A percentile compares a stretch with the other conserved stretches of the same genome.
These are phyloP conservation scores for Ogataea pilisensis DNA, from an alignment of 805 yeast genomes.

Conservation along the genomic window DNA sequence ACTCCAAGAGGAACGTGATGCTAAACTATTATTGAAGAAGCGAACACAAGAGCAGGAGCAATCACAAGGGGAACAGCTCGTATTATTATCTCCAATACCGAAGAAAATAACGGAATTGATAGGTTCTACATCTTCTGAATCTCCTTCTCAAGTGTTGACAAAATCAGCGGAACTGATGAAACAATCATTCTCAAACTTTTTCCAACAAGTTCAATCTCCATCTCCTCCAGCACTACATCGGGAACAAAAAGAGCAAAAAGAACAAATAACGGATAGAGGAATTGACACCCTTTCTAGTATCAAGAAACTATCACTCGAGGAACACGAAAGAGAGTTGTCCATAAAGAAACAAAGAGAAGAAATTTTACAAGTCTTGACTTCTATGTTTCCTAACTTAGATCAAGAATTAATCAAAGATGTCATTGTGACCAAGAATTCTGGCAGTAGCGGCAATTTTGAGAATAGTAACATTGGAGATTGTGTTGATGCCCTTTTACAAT, in stretches of 20 bases:
- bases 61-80: constrained; percentile 5
- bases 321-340: constrained; percentile 29
- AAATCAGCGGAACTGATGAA: constrained; percentile 35
- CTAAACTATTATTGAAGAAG: no score
- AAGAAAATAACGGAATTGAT: constrained; percentile 23
- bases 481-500: constrained; percentile 55
- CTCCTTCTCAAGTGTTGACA: constrained; percentile 33
- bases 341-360: constrained; percentile 41
- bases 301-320: constrained; percentile 29
- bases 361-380: constrained; percentile 46
- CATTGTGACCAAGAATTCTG: constrained; percentile 49
- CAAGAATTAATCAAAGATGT: constrained; percentile 66
- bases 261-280: constrained; percentile 5
- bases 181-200: constrained; percentile 27
- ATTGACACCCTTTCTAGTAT: constrained; percentile 13
- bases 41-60: constrained; percentile 13
- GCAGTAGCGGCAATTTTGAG: constrained; percentile 11
- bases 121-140: constrained; percentile 20
- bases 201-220: constrained; percentile 13
- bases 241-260: constrained; percentile 15
- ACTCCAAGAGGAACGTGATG: constrained; percentile 28
- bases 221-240: constrained; percentile 12
- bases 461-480: constrained; percentile 59
- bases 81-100: constrained; percentile 23
- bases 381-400: constrained; percentile 77